Base-by-base conservation (phyloP, 2,329 filamentous ascomycete genomes). In the Claviceps purpurea region DNA sequence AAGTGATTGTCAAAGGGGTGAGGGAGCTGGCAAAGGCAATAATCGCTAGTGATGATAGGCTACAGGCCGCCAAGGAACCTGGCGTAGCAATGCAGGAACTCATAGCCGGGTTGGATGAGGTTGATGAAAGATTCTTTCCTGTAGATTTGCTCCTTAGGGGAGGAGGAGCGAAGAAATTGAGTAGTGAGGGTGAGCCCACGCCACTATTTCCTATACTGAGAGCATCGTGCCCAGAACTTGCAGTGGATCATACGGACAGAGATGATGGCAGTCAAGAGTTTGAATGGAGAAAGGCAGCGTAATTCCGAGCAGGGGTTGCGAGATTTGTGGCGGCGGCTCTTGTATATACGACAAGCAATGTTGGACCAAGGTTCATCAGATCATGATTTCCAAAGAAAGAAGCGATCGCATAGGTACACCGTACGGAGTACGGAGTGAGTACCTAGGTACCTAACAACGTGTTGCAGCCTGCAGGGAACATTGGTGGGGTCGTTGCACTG, bases 1-100 rank as follows among this genome's bases (percentile, higher is more conserved):
- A 73, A 37, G 57, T 74, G 40, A 71, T 78, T 52, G 57, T 63
- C 0, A 57, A 65, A 2, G 75, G 75, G 0, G 64, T 68, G 2
- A 62, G 68, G 38, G 68, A 64, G 4, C 61, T 78, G 38, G 68
- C 70, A 0, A 64, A 64, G 51, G 66, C 64, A 3, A 59, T 76
- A 8, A 34, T 73, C 14, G 62, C 58, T 24, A 54, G 56, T 7
- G 71, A 75, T 51, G 58, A 59, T 40, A 64, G 70, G 16, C 64
- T 76, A n/a, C 60, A 59, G 24, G 55, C 56, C 16, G 34, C 60
- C 0, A 54, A 59, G 4, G 55, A 59, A 22, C 58, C 64, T 2
- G 57, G 54, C 8, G 63, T 60, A 1, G 62, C 56, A 1, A 63
- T 66, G 5, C 55, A 70, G 24, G 64, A 68, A 47, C 62, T 64